Evolutionary conservation across 1,284 basidiomycete species (phyloP).

Genomic region (Thelephora terrestris): DNA sequence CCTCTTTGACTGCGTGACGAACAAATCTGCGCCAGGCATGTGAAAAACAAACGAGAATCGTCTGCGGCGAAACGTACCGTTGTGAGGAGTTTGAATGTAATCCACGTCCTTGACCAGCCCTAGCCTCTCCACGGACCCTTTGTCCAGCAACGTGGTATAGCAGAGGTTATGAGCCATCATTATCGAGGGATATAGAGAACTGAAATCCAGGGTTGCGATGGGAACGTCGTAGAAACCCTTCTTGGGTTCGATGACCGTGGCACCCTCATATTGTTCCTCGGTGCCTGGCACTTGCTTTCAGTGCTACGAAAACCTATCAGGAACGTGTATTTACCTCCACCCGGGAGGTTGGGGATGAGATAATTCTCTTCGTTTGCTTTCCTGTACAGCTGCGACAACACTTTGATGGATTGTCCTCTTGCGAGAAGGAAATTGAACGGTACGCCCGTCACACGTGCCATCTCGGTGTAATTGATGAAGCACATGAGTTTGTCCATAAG

Average conservation of each 20-base stretch:
- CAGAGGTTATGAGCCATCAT: conserved; percentile 99
- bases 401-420: conserved; percentile 93
- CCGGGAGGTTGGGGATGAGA: conserved; percentile 72
- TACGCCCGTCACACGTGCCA: conserved; percentile 95
- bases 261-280: conserved; percentile 95
- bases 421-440: conserved; percentile 91
- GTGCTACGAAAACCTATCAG: not conserved
- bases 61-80: conserved; percentile 45
- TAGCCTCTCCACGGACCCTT: conserved; percentile 65
- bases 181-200: conserved; percentile 94
- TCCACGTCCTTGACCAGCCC: conserved; percentile 77
- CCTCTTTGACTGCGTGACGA: conserved; percentile 60
- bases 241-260: conserved; percentile 91
- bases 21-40: conserved; percentile 59
- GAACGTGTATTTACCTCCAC: conserved; percentile 49
- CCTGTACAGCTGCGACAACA: conserved; percentile 86
- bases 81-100: conserved; percentile 86
- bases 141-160: conserved; percentile 87
- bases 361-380: conserved; percentile 85
- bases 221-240: conserved; percentile 92
- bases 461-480: conserved; percentile 93
- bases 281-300: conserved; percentile 37
- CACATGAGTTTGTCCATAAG: conserved; percentile 96
- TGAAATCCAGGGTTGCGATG: conserved; percentile 95
- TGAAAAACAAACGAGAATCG: not conserved